Evolutionary conservation across 2,329 filamentous ascomycete species (phyloP).

Genomic region (Aspergillus quadricinctus): DNA sequence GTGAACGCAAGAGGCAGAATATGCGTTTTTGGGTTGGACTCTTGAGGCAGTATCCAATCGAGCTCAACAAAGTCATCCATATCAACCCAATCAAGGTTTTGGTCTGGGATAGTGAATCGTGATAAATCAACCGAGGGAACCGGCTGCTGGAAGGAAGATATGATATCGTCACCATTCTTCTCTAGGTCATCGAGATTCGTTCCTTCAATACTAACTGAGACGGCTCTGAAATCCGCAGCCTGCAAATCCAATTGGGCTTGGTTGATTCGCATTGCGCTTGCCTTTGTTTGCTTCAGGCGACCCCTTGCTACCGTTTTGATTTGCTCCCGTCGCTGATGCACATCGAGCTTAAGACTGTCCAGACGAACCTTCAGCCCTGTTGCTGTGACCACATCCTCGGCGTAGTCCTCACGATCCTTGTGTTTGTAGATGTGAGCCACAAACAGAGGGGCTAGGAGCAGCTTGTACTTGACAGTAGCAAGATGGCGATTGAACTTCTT

Average conservation of each 20-base stretch:
- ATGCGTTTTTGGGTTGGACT: constrained; percentile 86
- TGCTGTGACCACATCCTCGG: constrained; percentile 73
- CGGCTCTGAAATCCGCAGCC: constrained; percentile 84
- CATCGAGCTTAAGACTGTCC: constrained; percentile 94
- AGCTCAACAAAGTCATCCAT: constrained; percentile 99
- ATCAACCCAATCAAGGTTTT: constrained; percentile 94
- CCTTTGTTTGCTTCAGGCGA: constrained; percentile 70
- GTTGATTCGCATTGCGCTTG: constrained; percentile 92
- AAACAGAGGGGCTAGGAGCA: constrained; percentile 87
- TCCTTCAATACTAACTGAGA: constrained; percentile 83
- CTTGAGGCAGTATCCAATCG: constrained; percentile 89
- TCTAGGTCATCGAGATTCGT: constrained; percentile 74
- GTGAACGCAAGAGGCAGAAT: constrained; percentile 89
- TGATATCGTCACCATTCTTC: constrained; percentile 52
- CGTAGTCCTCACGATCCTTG: constrained; percentile 86
- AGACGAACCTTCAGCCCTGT: constrained; percentile 95
- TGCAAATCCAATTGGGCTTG: constrained; percentile 89
- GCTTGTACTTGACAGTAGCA: constrained; percentile 97
- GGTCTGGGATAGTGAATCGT: constrained; percentile 90
- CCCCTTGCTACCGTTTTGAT: constrained; percentile 78
- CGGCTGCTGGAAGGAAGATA: constrained; percentile 53
- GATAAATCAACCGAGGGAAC: constrained; percentile 61
- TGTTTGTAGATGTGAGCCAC: constrained; percentile 98
- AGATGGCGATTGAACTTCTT: constrained; percentile 97
- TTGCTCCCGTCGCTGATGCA: constrained; percentile 90